Conservation (phyloP, 2,329 filamentous ascomycete species). For the Orbilia ellipsospora region DNA sequence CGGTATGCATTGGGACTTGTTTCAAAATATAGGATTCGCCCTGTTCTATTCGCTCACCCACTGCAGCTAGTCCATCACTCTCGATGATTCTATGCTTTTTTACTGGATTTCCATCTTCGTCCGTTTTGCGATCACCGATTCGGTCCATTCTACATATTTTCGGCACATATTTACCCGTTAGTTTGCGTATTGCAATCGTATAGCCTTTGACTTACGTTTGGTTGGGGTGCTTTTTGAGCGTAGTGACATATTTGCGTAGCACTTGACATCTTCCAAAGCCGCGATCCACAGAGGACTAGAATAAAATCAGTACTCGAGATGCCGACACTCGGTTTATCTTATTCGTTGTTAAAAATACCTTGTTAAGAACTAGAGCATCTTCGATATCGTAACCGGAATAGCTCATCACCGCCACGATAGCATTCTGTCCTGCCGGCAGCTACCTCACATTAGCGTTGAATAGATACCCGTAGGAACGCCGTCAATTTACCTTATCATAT, state of each 20-base stretch:
- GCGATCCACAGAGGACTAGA: constrained; percentile 81
- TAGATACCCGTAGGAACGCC: neutral
- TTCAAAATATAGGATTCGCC: constrained; percentile 94
- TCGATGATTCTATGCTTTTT: constrained; percentile 80
- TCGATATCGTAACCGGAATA: constrained; percentile 99
- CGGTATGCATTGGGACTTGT: constrained; percentile 81
- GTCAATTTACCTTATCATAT: constrained; percentile 76
- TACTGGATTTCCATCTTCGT: constrained; percentile 71
- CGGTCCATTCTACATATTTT: constrained; percentile 69
- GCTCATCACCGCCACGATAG: constrained; percentile 98
- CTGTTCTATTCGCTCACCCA: constrained; percentile 80
- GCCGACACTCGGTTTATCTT: neutral
- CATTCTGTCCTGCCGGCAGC: constrained; percentile 94
- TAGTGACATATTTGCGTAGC: constrained; percentile 91
- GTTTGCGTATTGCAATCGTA: too few relatives aligned
- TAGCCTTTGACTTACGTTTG: constrained; percentile 62
- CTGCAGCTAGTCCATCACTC: constrained; percentile 85
- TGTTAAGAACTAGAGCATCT: constrained; percentile 95
- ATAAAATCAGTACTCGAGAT: neutral
- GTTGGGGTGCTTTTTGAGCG: constrained; percentile 89
- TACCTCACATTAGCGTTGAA: constrained; percentile 18
- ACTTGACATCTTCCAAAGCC: constrained; percentile 97
- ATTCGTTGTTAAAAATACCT: constrained; percentile 62
- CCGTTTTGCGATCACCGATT: constrained; percentile 70
- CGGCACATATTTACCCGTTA: neutral